A percentile compares a stretch with the other conserved stretches of the same genome.
These are phyloP conservation scores for Bacidia gigantensis DNA, from an alignment of 495 filamentous ascomycete species.

Conservation along the genomic window DNA sequence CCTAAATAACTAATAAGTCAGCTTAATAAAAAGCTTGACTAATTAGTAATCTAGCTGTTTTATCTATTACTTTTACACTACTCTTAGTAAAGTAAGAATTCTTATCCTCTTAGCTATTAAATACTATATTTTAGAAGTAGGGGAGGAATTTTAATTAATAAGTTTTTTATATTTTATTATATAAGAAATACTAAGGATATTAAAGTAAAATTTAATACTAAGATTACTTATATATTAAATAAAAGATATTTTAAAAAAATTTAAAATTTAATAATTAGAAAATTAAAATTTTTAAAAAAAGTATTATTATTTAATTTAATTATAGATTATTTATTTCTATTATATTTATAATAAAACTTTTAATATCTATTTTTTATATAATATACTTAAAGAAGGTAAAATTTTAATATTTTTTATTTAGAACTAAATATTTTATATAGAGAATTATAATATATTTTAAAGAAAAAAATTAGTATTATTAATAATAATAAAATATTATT, in stretches of 20 bases:
- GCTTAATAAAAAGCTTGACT: too few species aligned
- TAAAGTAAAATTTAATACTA: background rate
- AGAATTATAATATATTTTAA: background rate
- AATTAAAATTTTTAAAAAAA: background rate
- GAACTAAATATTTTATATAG: background rate
- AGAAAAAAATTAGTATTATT: slow-evolving; percentile 2
- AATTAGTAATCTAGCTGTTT: too few species aligned
- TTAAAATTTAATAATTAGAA: background rate
- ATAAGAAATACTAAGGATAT: background rate
- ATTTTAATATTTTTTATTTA: background rate
- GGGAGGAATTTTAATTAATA: background rate
- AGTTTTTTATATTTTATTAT: background rate
- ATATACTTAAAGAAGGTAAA: background rate
- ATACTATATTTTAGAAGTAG: background rate
- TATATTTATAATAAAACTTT: background rate
- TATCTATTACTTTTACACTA: too few species aligned
- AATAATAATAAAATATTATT: background rate
- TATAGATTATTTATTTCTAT: background rate
- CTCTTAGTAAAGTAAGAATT: background rate
- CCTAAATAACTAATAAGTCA: background rate
- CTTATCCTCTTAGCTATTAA: background rate
- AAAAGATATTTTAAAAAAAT: background rate
- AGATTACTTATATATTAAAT: background rate
- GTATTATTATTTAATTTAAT: background rate
- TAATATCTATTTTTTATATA: background rate